phyloP scores from a whole-genome alignment of 768 basidiomycete genomes.

The Albatrellus ellisii region DNA sequence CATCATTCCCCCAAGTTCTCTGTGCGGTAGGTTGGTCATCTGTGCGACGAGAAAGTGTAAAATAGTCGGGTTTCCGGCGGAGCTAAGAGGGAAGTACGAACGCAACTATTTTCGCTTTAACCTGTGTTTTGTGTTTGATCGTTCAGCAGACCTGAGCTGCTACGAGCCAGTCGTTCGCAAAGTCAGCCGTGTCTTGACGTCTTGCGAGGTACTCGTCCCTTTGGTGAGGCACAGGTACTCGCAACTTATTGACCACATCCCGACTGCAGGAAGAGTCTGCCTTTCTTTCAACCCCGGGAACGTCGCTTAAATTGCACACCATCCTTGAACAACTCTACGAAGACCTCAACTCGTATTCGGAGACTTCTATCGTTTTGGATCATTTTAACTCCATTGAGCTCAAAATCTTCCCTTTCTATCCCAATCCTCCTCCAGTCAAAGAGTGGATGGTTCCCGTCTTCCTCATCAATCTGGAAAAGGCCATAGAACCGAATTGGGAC shows the following conservation, averaged over 20 bases:
- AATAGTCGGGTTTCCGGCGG: slow-evolving; percentile 86
- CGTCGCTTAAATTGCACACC: slow-evolving; percentile 54
- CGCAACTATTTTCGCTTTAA: slow-evolving; percentile 91
- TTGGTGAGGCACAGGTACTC: neutral
- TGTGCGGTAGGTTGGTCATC: slow-evolving; percentile 83
- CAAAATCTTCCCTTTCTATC: slow-evolving; percentile 94
- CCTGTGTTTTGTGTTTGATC: slow-evolving; percentile 92
- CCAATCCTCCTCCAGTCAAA: slow-evolving; percentile 78
- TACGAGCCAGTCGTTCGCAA: slow-evolving; percentile 96
- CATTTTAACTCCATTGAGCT: slow-evolving; percentile 90
- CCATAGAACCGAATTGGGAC: slow-evolving; percentile 92
- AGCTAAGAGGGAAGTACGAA: slow-evolving; percentile 58
- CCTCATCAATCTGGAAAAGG: slow-evolving; percentile 67
- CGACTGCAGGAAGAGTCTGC: slow-evolving; percentile 67
- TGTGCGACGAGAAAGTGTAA: slow-evolving; percentile 73
- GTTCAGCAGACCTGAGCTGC: slow-evolving; percentile 81
- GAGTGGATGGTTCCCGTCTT: slow-evolving; percentile 96
- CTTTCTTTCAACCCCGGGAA: slow-evolving; percentile 68
- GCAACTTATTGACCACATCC: neutral
- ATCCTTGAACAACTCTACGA: slow-evolving; percentile 96
- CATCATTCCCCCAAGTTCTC: slow-evolving; percentile 76
- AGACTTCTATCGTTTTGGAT: slow-evolving; percentile 87
- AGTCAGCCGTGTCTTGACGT: slow-evolving; percentile 76
- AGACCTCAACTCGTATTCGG: slow-evolving; percentile 94
- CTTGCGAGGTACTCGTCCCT: slow-evolving; percentile 69